phyloP scores from a whole-genome alignment of 495 filamentous ascomycete genomes.

The Aspergillus kassunensis region DNA sequence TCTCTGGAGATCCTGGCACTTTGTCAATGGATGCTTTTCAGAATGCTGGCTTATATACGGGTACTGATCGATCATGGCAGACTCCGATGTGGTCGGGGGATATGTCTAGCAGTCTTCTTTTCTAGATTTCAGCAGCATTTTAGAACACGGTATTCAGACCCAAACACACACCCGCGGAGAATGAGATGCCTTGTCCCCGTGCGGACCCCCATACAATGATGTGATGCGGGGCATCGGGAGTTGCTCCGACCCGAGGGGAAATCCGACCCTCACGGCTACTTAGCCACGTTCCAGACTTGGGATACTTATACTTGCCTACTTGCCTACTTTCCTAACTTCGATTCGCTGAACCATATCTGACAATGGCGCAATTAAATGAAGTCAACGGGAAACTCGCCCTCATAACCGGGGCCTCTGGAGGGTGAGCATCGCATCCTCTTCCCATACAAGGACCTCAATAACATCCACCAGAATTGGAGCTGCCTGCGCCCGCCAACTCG shows the following conservation, averaged over 20 bases:
- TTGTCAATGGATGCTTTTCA: constrained; percentile 38
- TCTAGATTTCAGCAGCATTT: constrained; percentile 18
- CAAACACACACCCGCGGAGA: too few species aligned
- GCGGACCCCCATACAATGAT: constrained; percentile 12
- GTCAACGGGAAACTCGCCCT: constrained; percentile 57
- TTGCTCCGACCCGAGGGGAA: constrained; percentile 18
- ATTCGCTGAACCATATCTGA: neutral
- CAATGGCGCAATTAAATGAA: constrained; percentile 38
- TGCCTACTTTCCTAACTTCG: neutral
- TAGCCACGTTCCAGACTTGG: neutral
- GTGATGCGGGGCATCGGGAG: constrained; percentile 16
- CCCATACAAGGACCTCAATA: neutral
- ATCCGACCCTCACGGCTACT: neutral
- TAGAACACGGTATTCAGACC: neutral
- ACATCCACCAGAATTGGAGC: constrained; percentile 50
- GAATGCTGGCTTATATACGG: constrained; percentile 30
- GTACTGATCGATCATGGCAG: constrained; percentile 40
- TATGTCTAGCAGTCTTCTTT: constrained; percentile 41
- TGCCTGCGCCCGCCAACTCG: constrained; percentile 55
- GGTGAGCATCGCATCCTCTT: constrained; percentile 42
- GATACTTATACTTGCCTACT: neutral
- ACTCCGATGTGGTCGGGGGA: constrained; percentile 39
- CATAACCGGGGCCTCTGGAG: constrained; percentile 63
- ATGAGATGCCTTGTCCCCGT: too few species aligned
- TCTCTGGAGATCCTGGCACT: constrained; percentile 41